A percentile compares a stretch with the other conserved stretches of the same genome.
phyloP scores from a whole-genome alignment of 768 basidiomycete species.

The Mycena epipterygia region DNA sequence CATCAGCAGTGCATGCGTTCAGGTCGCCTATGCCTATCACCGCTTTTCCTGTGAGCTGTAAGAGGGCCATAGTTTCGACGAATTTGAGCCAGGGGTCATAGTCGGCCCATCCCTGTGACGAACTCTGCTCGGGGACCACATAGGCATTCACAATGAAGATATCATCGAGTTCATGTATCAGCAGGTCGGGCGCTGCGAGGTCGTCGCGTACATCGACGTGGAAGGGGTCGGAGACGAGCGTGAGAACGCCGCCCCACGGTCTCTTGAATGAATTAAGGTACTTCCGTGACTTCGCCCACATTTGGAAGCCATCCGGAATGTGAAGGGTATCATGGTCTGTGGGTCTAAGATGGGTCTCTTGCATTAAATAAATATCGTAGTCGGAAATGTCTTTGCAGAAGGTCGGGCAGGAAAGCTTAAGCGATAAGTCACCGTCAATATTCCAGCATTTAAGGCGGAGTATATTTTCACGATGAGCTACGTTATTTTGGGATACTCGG shows the following conservation, averaged over 20 bases:
- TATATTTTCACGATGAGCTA: neutral
- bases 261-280: slow-evolving; percentile 7
- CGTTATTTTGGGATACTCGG: neutral
- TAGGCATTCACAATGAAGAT: neutral
- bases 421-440: slow-evolving; percentile 3
- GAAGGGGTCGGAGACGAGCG: neutral
- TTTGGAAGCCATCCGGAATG: neutral
- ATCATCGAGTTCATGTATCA: neutral
- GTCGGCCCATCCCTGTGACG: neutral
- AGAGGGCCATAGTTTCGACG: slow-evolving; percentile 2
- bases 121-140: neutral
- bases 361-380: slow-evolving; percentile 1
- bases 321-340: neutral
- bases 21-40: neutral
- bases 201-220: neutral
- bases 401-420: slow-evolving; percentile 12
- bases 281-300: slow-evolving; percentile 2
- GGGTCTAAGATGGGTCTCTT: neutral
- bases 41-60: slow-evolving; percentile 10
- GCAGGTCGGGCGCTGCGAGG: neutral
- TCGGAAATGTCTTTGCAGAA: neutral
- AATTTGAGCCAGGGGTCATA: slow-evolving; percentile 9
- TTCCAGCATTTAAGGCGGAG: slow-evolving; percentile 6
- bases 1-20: no score
- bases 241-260: neutral